phyloP scores from a whole-genome alignment of 2,329 filamentous ascomycete genomes.

The Trichoderma guizhouense region DNA sequence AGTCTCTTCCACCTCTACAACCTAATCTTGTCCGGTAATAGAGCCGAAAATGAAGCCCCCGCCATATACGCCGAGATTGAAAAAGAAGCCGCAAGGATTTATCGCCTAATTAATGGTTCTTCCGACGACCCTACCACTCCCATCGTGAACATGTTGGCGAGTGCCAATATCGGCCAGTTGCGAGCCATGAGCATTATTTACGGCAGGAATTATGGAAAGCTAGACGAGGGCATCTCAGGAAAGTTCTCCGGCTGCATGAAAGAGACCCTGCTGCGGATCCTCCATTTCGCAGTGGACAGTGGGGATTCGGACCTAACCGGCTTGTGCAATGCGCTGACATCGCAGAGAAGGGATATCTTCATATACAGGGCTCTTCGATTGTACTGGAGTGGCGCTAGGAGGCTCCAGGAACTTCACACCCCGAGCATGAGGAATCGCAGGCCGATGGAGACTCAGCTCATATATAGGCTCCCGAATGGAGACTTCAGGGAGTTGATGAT shows the following conservation, averaged over 20 bases:
- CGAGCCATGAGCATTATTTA: constrained; percentile 30
- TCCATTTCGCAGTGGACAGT: constrained; percentile 13
- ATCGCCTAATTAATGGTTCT: constrained; percentile 32
- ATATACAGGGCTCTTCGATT: not conserved
- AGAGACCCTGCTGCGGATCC: constrained; percentile 32
- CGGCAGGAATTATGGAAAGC: constrained; percentile 28
- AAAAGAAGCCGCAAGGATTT: constrained; percentile 32
- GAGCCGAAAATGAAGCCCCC: constrained; percentile 29
- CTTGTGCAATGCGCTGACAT: constrained; percentile 27
- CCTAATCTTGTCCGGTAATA: constrained; percentile 30
- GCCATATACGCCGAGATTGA: constrained; percentile 30
- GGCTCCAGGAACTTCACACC: constrained; percentile 22
- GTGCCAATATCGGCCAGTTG: constrained; percentile 33
- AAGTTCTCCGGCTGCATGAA: constrained; percentile 31
- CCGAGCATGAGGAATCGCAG: too few relatives aligned
- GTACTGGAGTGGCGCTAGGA: constrained; percentile 28
- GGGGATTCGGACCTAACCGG: constrained; percentile 27
- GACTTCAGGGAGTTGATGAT: constrained; percentile 27
- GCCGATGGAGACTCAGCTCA: too few relatives aligned
- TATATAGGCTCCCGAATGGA: not conserved
- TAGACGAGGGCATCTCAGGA: constrained; percentile 18
- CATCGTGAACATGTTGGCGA: constrained; percentile 33
- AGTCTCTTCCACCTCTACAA: constrained; percentile 32
- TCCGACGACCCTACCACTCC: constrained; percentile 15
- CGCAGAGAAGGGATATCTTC: constrained; percentile 21